These are phyloP conservation scores for Peronosclerospora sorghi DNA, from an alignment of 352 stramenopile species.

Conservation along the genomic window DNA sequence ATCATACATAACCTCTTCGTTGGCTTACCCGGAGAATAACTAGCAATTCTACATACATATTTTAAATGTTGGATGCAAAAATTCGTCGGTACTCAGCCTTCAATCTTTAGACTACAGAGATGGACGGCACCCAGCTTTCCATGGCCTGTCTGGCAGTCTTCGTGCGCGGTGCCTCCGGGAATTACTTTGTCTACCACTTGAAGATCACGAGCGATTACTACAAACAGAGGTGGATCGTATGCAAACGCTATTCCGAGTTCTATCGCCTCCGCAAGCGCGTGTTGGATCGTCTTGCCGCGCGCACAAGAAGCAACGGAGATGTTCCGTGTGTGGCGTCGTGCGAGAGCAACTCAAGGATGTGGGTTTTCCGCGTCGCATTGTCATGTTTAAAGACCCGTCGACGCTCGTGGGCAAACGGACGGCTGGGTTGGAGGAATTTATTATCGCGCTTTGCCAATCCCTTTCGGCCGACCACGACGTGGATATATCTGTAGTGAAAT, in stretches of 20 bases:
- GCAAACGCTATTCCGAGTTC: constrained; percentile 83
- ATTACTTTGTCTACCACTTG: constrained; percentile 79
- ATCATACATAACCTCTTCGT: constrained; percentile 46
- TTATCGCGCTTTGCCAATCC: constrained; percentile 63
- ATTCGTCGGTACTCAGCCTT: too few relatives aligned
- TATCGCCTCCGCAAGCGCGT: constrained; percentile 70
- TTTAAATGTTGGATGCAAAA: too few relatives aligned
- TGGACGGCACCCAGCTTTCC: constrained; percentile 53
- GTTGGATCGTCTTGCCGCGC: constrained; percentile 38
- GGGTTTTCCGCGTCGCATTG: constrained; percentile 56
- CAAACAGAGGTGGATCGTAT: constrained; percentile 84
- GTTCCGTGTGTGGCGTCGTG: constrained; percentile 40
- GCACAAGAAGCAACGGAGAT: constrained; percentile 48
- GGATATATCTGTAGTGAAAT: constrained; percentile 57
- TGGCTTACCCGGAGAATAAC: too few relatives aligned
- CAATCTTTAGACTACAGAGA: too few relatives aligned
- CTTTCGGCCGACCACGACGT: constrained; percentile 38
- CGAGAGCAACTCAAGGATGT: constrained; percentile 55
- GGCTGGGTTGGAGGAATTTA: constrained; percentile 64
- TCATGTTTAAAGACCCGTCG: constrained; percentile 62
- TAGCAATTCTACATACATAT: too few relatives aligned
- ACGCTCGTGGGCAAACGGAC: constrained; percentile 54
- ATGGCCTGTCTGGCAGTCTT: constrained; percentile 64
- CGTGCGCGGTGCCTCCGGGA: constrained; percentile 61
- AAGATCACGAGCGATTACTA: constrained; percentile 84